Evolutionary conservation across 1,139 yeast genomes (phyloP).

Genomic region (Hyphopichia pseudoburtonii): DNA sequence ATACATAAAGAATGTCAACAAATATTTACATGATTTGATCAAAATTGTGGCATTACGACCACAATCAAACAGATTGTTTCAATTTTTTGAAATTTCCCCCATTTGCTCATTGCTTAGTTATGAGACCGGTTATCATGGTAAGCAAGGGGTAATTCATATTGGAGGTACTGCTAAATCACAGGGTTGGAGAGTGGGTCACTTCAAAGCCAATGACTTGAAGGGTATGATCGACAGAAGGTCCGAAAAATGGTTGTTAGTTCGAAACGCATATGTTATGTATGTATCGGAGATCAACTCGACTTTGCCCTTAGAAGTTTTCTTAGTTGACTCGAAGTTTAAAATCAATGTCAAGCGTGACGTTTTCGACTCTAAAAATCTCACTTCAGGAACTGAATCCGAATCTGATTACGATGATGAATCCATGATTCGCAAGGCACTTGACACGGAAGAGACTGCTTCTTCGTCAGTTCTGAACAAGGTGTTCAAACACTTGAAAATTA

Average conservation of each 20-base stretch:
- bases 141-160: constrained; percentile 81
- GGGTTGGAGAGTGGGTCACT: constrained; percentile 96
- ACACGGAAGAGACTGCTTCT: constrained; percentile 20
- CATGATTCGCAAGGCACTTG: constrained; percentile 24
- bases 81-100: constrained; percentile 87
- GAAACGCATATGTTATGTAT: constrained; percentile 81
- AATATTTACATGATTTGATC: constrained; percentile 64
- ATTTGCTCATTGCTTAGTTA: constrained; percentile 80
- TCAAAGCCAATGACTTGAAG: constrained; percentile 72
- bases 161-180: constrained; percentile 82
- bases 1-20: constrained; percentile 48
- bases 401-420: constrained; percentile 49
- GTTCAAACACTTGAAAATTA: constrained; percentile 53
- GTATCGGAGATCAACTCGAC: constrained; percentile 86
- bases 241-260: constrained; percentile 85
- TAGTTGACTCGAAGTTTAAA: constrained; percentile 72
- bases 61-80: constrained; percentile 78
- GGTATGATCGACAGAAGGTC: constrained; percentile 89
- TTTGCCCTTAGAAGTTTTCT: constrained; percentile 84
- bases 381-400: constrained; percentile 33
- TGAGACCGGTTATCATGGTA: constrained; percentile 80
- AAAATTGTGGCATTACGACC: constrained; percentile 65
- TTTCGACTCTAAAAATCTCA: constrained; percentile 21
- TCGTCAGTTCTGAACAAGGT: constrained; percentile 27
- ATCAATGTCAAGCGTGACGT: constrained; percentile 47